A percentile compares a stretch with the other conserved stretches of the same genome.
These are phyloP conservation scores for Fagus sylvatica DNA, from an alignment of 306 rosid species.

Conservation along the genomic window DNA sequence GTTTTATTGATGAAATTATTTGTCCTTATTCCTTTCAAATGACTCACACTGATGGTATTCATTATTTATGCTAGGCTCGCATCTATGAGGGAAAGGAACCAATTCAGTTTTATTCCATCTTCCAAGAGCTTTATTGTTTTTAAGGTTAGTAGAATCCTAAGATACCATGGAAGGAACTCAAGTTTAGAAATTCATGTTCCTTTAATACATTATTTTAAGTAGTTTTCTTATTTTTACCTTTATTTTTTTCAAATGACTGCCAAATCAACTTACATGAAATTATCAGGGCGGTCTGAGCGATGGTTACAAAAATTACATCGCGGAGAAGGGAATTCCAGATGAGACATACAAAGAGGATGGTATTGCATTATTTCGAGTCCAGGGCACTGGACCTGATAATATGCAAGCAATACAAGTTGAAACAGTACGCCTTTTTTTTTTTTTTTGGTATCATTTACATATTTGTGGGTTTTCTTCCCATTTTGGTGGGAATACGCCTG, in stretches of 20 bases:
- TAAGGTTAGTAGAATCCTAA: slow-evolving; percentile 63
- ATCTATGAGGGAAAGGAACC: slow-evolving; percentile 90
- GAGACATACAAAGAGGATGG: slow-evolving; percentile 81
- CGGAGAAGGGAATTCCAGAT: slow-evolving; percentile 70
- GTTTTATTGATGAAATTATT: slow-evolving; percentile 21
- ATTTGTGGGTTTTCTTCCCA: neutral
- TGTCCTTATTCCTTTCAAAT: slow-evolving; percentile 11
- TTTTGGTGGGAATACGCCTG: slow-evolving; percentile 18
- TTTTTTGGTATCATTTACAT: neutral
- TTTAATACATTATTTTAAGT: neutral
- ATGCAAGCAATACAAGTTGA: slow-evolving; percentile 99
- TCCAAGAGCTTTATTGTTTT: slow-evolving; percentile 80
- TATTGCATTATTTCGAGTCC: slow-evolving; percentile 86
- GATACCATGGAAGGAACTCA: slow-evolving; percentile 12
- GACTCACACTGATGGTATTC: slow-evolving; percentile 39
- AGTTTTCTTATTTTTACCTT: neutral
- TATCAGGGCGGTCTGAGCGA: slow-evolving; percentile 92
- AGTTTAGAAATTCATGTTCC: slow-evolving; percentile 3
- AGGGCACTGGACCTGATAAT: slow-evolving; percentile 93
- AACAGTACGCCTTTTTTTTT: slow-evolving; percentile 46
- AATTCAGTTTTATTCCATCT: slow-evolving; percentile 71
- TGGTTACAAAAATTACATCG: slow-evolving; percentile 70
- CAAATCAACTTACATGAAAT: slow-evolving; percentile 26
- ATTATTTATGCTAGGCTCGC: slow-evolving; percentile 64
- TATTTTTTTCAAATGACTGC: slow-evolving; percentile 22